Base-by-base conservation (phyloP, 1,139 yeast species). In the Fermentozyma sake region DNA sequence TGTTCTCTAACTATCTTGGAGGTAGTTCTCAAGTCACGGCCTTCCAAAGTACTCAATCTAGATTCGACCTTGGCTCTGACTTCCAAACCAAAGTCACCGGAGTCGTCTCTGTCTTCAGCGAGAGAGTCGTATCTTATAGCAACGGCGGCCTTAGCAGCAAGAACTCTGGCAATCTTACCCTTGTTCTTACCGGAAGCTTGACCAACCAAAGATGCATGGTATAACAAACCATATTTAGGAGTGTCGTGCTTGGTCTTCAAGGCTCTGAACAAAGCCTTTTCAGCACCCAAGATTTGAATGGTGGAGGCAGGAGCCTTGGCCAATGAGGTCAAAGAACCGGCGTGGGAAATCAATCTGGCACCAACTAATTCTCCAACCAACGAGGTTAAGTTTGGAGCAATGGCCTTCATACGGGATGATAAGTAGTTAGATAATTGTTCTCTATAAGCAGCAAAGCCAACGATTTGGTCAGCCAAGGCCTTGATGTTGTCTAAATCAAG, bases 221-320 rank as follows among this genome's bases (percentile, higher is more conserved):
- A 91, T 45, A 91, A 75, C 52, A 91, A 74, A 66, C 99, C 98
- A 58, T 91, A 91, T 66, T 93, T 91, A 55, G 99, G 99, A 43
- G 99, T 93, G 61, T 91, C 94, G 55, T 89, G 95, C 68, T 91
- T 91, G 37, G 99, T 93, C 72, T 91, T 91, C 56, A 91, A 77
- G 38, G 98, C 98, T 69, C 97, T 81, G 74, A 93, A 93, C 42
- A 93, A 73, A 27, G 98, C 98, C 76, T 93, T 93, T 68, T 93
- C 99, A 44, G 99, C 98, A 66, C 99, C 99, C 57, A 93, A 76
- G 51, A 93, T 91, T 72, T 93, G 99, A 39, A 93, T 86, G 35
- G 98, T 91, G 18, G 98, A 91, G 42, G 99, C 97, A 46, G 99
- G 97, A 41, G 95, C 94, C 70, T 91, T 91, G 40, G 98, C 94